Base-by-base conservation (phyloP, 345 rosid species). In the Punica granatum region DNA sequence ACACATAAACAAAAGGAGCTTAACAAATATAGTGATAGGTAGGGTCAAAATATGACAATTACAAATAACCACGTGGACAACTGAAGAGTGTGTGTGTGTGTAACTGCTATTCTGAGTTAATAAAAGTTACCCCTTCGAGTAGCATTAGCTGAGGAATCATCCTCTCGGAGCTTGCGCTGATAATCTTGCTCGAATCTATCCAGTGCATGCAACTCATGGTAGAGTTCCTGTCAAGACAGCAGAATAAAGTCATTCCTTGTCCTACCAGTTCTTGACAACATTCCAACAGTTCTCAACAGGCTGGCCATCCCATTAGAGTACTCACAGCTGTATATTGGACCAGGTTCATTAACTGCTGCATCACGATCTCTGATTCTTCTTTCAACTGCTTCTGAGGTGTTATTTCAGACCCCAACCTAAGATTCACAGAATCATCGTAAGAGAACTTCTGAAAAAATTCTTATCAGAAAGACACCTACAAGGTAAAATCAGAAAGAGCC, bases 181-280 rank as follows among this genome's bases (percentile, higher is more conserved):
- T 85, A 91, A 72, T 94, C 99, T 88, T 94, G 99, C 73, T 91
- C 97, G 81, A 90, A 94, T 82, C 96, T 88, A 81, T 94, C 99
- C 81, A 94, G 76, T 62, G 99, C 92, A 72, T 91, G 97, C 76
- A 88, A 82, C 74, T 94, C 99, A 71, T 94, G 99, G 78, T 94
- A 94, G 66, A 94, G 76, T 75, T 94, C 99, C 99, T 94, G 88
- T 78, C 70, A 54, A 36, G 18, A 21, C 67, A 74, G 49, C 64
- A 25, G n/a, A 13, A 60, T 13, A 31, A 34, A 13, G 44, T 33
- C 42, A 66, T 6, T 49, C 15, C 33, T 56, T 54, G 2, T 54
- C 6, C 34, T 56, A 56, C 18, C 6, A 56, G 61, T 56, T 26
- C 58, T 7, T 30, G 7, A 13, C 26, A 56, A n/a, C 15, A 39